Evolutionary conservation across 2,329 filamentous ascomycete species (phyloP).

Genomic region (Biscogniauxia mediterranea): DNA sequence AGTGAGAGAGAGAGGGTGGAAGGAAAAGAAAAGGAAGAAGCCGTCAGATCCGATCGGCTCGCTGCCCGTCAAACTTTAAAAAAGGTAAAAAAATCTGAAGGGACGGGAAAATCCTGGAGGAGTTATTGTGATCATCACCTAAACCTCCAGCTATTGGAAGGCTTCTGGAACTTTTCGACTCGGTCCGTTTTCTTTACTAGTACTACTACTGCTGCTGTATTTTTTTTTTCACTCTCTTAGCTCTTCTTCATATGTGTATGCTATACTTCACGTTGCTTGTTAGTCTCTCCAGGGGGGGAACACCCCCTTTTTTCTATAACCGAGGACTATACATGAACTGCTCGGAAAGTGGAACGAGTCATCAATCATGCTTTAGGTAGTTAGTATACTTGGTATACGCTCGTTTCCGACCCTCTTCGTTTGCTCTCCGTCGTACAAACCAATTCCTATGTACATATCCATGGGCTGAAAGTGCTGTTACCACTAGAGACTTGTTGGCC

Average conservation of each 20-base stretch:
- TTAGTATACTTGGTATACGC: not conserved
- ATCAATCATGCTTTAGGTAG: not conserved
- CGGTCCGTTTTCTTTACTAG: not conserved
- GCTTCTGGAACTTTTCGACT: slow-evolving; percentile 1
- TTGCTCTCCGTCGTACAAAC: not conserved
- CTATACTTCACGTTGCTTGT: not conserved
- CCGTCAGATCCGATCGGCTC: slow-evolving; percentile 1
- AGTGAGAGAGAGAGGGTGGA: not conserved
- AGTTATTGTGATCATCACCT: slow-evolving; percentile 1
- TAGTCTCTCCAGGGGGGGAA: not conserved
- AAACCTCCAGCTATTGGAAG: not conserved
- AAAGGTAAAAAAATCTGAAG: slow-evolving; percentile 1
- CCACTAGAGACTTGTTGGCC: not conserved
- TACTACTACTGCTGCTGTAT: not conserved
- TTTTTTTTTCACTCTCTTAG: not conserved
- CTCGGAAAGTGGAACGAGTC: not conserved
- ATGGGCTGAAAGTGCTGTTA: not conserved
- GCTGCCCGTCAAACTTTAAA: not conserved
- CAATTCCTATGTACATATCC: not conserved
- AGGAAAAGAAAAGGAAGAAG: not conserved
- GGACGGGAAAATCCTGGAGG: not conserved
- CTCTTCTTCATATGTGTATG: not conserved
- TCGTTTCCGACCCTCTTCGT: not conserved
- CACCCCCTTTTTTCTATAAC: not conserved
- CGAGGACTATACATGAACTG: not conserved